These are phyloP conservation scores for Colletotrichum filicis DNA, from an alignment of 2,329 filamentous ascomycete genomes.

Conservation along the genomic window DNA sequence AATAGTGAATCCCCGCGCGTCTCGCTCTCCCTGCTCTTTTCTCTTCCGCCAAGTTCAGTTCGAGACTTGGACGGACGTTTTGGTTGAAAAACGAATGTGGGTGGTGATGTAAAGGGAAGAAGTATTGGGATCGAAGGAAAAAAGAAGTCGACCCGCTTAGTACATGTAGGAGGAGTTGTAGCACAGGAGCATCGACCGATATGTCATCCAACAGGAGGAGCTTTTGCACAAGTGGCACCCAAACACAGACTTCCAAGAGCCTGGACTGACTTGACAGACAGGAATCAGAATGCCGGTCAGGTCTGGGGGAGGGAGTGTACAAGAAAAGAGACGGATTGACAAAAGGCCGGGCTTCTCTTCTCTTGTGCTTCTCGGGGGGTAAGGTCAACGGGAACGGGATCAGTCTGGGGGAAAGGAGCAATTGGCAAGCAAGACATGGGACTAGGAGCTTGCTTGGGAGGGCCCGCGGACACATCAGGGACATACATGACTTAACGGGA, in stretches of 20 bases:
- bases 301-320: slow-evolving; percentile 11
- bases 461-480: neutral
- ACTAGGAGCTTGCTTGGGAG: slow-evolving; percentile 7
- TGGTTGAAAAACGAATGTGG: slow-evolving; percentile 30
- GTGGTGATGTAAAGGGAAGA: slow-evolving; percentile 12
- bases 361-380: slow-evolving; percentile 1
- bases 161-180: neutral
- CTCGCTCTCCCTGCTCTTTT: slow-evolving; percentile 14
- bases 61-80: neutral
- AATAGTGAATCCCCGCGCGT: slow-evolving; percentile 17
- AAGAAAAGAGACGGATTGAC: slow-evolving; percentile 10
- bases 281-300: neutral
- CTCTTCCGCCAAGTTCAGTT: slow-evolving; percentile 8
- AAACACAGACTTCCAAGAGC: slow-evolving; percentile 12
- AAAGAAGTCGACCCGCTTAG: slow-evolving; percentile 25
- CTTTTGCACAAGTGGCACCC: slow-evolving; percentile 18
- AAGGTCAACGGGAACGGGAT: neutral
- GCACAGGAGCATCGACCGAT: slow-evolving; percentile 16
- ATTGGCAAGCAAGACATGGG: slow-evolving; percentile 22
- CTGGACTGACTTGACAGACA: slow-evolving; percentile 21
- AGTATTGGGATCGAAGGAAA: slow-evolving; percentile 5
- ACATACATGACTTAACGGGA: slow-evolving; percentile 26
- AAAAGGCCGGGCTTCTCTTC: slow-evolving; percentile 10
- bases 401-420: slow-evolving; percentile 15
- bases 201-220: slow-evolving; percentile 31